phyloP scores from a whole-genome alignment of 2,329 filamentous ascomycete genomes.

The Colletotrichum somersetense region DNA sequence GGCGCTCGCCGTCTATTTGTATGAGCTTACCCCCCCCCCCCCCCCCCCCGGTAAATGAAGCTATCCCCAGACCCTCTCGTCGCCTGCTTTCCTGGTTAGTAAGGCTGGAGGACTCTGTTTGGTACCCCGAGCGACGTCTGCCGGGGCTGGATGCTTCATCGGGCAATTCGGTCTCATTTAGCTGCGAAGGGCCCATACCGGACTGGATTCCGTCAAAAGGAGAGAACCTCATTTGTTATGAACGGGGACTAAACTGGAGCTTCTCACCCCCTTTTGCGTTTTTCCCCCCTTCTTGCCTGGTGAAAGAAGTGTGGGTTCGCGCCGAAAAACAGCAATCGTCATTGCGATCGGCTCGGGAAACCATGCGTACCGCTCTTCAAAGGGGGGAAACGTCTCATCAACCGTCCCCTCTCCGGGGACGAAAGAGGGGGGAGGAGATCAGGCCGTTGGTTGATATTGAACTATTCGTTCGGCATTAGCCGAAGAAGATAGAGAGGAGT shows the following conservation, averaged over 20 bases:
- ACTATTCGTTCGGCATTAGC: conserved; percentile 29
- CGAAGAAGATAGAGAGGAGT: conserved; percentile 3
- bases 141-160: not conserved
- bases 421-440: not conserved
- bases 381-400: not conserved
- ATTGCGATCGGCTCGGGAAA: conserved; percentile 40
- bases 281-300: not conserved
- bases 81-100: not conserved
- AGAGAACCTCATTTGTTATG: not conserved
- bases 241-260: not conserved
- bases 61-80: conserved; percentile 14
- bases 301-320: conserved; percentile 7
- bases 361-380: conserved; percentile 12
- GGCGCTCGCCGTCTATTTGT: not conserved
- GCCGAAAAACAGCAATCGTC: conserved; percentile 9
- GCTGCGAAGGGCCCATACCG: not conserved
- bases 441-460: not conserved
- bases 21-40: too few relatives aligned
- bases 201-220: not conserved
- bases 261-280: not conserved
- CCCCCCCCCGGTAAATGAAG: not conserved
- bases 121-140: not conserved
- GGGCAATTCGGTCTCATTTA: not conserved
- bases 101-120: not conserved
- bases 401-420: not conserved